Conservation (phyloP, 495 filamentous ascomycete species). For the Penicillium steckii region DNA sequence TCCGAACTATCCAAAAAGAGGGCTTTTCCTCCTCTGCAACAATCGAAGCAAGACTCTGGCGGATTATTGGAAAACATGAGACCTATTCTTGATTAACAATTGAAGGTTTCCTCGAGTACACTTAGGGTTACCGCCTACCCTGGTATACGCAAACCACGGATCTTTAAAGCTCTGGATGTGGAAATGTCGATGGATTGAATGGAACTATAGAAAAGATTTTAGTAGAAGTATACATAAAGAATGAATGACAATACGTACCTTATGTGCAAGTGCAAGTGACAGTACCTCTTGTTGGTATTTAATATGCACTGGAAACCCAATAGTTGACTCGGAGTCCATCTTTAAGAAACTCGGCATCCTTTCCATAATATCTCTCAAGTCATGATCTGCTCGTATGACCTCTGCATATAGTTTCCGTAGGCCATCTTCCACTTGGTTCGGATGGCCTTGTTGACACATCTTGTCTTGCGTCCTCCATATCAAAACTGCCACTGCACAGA, state of each 20-base stretch:
- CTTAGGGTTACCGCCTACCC: background rate
- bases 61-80: constrained; percentile 12
- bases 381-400: constrained; percentile 7
- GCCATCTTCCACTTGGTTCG: background rate
- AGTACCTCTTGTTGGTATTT: background rate
- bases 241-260: background rate
- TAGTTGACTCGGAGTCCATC: too few species aligned
- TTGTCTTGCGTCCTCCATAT: constrained; percentile 12
- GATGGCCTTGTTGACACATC: constrained; percentile 2
- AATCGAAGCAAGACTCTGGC: background rate
- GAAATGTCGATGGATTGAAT: constrained; percentile 13
- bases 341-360: background rate
- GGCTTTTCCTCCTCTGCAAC: constrained; percentile 5
- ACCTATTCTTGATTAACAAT: constrained; percentile 1
- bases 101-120: too few species aligned
- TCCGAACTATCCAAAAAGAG: background rate
- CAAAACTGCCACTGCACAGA: constrained; percentile 4
- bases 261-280: background rate
- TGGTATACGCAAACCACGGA: constrained; percentile 15
- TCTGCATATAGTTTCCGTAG: constrained; percentile 3
- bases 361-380: constrained; percentile 2
- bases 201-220: background rate
- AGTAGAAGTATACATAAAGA: too few species aligned
- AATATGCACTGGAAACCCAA: background rate
- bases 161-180: constrained; percentile 12